Conservation (phyloP, 2,329 filamentous ascomycete genomes). For the Epichloe scottii region DNA sequence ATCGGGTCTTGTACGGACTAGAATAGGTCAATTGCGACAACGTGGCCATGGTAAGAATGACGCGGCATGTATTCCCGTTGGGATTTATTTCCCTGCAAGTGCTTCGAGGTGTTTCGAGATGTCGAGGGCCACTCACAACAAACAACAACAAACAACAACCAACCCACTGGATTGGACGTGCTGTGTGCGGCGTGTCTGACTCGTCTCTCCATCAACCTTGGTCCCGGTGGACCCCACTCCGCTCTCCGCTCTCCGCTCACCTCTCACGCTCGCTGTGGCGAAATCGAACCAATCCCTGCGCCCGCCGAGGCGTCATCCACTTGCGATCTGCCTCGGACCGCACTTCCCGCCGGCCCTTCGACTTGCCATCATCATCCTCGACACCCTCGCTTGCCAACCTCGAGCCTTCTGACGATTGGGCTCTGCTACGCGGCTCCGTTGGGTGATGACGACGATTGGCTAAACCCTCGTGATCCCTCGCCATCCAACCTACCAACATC, state of each 20-base stretch:
- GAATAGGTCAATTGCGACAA: no score
- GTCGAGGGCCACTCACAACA: no score
- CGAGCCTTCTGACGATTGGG: neutral
- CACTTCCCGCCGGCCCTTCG: neutral
- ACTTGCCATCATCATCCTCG: neutral
- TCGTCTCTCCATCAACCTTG: no score
- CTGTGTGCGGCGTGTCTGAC: no score
- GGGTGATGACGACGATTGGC: conserved; percentile 1
- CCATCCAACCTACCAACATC: neutral
- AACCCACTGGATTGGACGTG: no score
- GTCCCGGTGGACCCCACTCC: neutral
- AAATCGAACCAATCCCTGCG: conserved; percentile 4
- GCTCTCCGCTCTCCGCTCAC: neutral
- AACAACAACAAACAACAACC: no score
- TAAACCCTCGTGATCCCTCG: neutral
- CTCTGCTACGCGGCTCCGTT: neutral
- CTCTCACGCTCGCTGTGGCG: conserved; percentile 1
- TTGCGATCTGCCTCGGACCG: conserved; percentile 1
- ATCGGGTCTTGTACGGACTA: no score
- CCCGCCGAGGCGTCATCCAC: conserved; percentile 1
- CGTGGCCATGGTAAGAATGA: no score
- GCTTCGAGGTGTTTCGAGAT: no score
- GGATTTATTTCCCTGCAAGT: no score
- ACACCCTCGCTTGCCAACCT: neutral
- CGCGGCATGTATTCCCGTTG: no score